Evolutionary conservation across 257 asterid species (phyloP).

Genomic region (Hygrophila difformis): DNA sequence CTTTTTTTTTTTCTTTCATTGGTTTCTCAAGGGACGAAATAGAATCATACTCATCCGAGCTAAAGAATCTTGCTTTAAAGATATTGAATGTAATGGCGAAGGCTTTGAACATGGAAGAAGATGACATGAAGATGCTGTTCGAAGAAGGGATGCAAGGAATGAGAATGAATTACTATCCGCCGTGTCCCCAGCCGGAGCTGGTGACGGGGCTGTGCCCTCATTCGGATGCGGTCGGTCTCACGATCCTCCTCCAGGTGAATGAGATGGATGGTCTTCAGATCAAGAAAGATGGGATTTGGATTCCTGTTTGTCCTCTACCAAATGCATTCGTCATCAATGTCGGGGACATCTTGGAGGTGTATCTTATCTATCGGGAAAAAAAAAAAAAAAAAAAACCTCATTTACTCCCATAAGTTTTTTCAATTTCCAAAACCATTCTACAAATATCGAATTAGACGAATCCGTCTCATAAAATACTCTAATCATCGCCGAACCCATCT

Average conservation of each 20-base stretch:
- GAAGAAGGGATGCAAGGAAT: constrained; percentile 17
- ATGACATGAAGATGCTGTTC: constrained; percentile 16
- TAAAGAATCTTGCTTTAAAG: constrained; percentile 19
- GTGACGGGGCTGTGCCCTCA: constrained; percentile 21
- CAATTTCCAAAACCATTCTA: too few species aligned
- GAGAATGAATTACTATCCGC: constrained; percentile 25
- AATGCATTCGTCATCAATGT: constrained; percentile 20
- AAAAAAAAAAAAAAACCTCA: too few species aligned
- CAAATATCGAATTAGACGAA: too few species aligned
- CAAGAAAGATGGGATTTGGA: constrained; percentile 18
- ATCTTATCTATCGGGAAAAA: background rate
- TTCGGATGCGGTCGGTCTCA: constrained; percentile 13
- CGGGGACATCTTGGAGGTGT: constrained; percentile 23
- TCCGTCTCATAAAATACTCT: too few species aligned
- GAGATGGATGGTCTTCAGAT: constrained; percentile 22
- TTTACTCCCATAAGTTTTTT: too few species aligned
- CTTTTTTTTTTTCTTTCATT: too few species aligned
- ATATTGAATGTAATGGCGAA: constrained; percentile 13
- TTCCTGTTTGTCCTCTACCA: constrained; percentile 16
- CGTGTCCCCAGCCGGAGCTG: constrained; percentile 21
- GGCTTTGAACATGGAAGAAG: constrained; percentile 15
- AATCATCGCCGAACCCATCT: too few species aligned
- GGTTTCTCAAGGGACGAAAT: constrained; percentile 26
- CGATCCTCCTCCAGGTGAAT: constrained; percentile 17
- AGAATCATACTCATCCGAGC: constrained; percentile 20